Percentiles rank a stretch among this genome's conserved stretches.
Conservation (phyloP, 1,284 basidiomycete species). For the Clitocybe nebularis region DNA sequence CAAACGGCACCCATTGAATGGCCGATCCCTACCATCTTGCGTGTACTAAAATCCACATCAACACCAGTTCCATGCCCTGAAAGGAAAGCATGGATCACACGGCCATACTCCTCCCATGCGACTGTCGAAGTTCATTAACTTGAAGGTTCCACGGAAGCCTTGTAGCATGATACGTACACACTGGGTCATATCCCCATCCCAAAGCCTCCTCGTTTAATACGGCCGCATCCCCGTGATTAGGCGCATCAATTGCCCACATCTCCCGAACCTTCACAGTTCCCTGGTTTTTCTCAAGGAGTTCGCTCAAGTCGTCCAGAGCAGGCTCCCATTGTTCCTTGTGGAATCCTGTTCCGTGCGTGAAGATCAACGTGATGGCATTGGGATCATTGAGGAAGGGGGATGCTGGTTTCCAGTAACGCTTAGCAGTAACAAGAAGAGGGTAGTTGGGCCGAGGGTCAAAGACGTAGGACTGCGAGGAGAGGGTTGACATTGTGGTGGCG, state of each 20-base stretch:
- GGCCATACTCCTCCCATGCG: slow-evolving; percentile 35
- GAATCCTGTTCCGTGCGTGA: slow-evolving; percentile 50
- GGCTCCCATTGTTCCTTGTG: slow-evolving; percentile 59
- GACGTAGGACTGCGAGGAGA: slow-evolving; percentile 31
- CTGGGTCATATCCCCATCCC: slow-evolving; percentile 34
- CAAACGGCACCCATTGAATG: slow-evolving; percentile 33
- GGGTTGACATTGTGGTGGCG: no score
- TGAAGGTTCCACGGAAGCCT: no score
- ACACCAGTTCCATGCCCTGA: slow-evolving; percentile 31
- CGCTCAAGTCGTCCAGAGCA: slow-evolving; percentile 43
- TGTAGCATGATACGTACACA: slow-evolving; percentile 31
- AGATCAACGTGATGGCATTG: slow-evolving; percentile 43
- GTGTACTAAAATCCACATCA: slow-evolving; percentile 31
- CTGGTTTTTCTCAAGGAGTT: slow-evolving; percentile 18
- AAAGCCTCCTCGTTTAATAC: slow-evolving; percentile 42
- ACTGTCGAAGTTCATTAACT: no score
- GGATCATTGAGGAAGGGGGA: slow-evolving; percentile 31
- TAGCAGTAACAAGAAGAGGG: slow-evolving; percentile 43
- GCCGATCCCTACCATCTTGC: slow-evolving; percentile 30
- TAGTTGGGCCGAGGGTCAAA: slow-evolving; percentile 52
- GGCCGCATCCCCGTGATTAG: slow-evolving; percentile 53
- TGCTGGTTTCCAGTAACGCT: slow-evolving; percentile 41
- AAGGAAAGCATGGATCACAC: slow-evolving; percentile 30
- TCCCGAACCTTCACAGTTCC: slow-evolving; percentile 37
- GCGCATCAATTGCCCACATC: slow-evolving; percentile 49